A percentile compares a stretch with the other conserved stretches of the same genome.
Conservation (phyloP, 768 basidiomycete genomes). For the Phanerochaete carnosa region DNA sequence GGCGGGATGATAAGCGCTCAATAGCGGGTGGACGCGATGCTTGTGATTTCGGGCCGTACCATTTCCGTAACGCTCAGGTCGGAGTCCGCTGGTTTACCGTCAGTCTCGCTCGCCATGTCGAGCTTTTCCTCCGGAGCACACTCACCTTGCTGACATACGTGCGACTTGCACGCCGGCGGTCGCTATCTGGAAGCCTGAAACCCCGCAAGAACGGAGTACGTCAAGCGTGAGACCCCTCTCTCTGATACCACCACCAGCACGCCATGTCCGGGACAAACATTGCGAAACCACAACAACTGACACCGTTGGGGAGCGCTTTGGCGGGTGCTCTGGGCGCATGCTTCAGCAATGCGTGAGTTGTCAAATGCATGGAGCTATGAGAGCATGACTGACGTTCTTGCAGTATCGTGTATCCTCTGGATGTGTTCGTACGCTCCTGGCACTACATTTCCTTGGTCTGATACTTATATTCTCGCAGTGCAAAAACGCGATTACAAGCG, state of each 20-base stretch:
- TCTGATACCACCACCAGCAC: not conserved
- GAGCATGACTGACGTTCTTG: not conserved
- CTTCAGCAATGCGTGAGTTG: constrained; percentile 85
- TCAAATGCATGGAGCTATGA: not conserved
- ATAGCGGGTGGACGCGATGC: not conserved
- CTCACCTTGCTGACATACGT: no score
- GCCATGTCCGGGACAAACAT: not conserved
- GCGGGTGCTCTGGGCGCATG: constrained; percentile 93
- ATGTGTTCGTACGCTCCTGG: constrained; percentile 63
- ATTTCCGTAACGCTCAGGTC: not conserved
- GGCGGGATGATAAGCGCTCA: not conserved
- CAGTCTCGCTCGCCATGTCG: not conserved
- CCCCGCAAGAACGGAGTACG: not conserved
- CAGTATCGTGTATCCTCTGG: constrained; percentile 92
- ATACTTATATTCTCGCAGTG: constrained; percentile 41
- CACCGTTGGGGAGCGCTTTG: constrained; percentile 85
- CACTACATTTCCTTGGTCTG: not conserved
- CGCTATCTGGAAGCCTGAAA: not conserved
- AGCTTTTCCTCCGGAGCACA: no score
- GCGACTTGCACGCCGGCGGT: not conserved
- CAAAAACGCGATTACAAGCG: constrained; percentile 95
- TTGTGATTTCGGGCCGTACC: constrained; percentile 2
- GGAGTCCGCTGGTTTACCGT: constrained; percentile 6
- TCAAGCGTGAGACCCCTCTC: not conserved
- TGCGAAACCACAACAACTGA: constrained; percentile 61